Conservation (phyloP, 257 asterid genomes). For the Solanum etuberosum region DNA sequence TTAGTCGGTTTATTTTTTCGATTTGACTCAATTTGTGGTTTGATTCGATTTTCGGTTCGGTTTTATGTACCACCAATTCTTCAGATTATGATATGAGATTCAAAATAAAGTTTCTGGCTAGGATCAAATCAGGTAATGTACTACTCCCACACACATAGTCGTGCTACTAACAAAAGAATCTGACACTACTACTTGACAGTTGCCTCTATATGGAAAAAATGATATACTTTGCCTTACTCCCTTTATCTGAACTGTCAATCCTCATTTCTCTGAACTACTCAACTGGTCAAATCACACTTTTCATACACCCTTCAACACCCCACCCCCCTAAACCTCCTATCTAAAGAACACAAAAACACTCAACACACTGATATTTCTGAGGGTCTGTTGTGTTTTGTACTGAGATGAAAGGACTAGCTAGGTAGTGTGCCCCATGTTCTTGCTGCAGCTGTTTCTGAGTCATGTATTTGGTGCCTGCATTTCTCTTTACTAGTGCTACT, state of each 20-base stretch:
- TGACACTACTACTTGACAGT: not conserved
- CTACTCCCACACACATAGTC: not conserved
- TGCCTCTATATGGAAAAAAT: not conserved
- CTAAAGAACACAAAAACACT: not conserved
- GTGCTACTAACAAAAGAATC: not conserved
- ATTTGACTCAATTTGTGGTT: too few species aligned
- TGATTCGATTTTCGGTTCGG: too few species aligned
- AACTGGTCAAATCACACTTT: constrained; percentile 16
- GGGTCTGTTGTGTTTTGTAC: not conserved
- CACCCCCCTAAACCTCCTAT: not conserved
- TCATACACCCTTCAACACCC: not conserved
- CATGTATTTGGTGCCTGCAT: constrained; percentile 1
- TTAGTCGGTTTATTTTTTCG: too few species aligned
- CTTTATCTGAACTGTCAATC: constrained; percentile 1
- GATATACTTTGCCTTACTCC: not conserved
- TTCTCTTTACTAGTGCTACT: not conserved
- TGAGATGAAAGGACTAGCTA: not conserved
- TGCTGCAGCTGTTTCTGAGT: not conserved
- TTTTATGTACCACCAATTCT: not conserved
- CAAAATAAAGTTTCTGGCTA: not conserved
- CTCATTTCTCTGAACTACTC: not conserved
- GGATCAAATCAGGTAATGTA: not conserved
- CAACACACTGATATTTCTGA: not conserved
- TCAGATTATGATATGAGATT: not conserved
- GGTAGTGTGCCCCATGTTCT: not conserved